Conservation (phyloP, 2,329 filamentous ascomycete species). For the Colletotrichum coccodes region DNA sequence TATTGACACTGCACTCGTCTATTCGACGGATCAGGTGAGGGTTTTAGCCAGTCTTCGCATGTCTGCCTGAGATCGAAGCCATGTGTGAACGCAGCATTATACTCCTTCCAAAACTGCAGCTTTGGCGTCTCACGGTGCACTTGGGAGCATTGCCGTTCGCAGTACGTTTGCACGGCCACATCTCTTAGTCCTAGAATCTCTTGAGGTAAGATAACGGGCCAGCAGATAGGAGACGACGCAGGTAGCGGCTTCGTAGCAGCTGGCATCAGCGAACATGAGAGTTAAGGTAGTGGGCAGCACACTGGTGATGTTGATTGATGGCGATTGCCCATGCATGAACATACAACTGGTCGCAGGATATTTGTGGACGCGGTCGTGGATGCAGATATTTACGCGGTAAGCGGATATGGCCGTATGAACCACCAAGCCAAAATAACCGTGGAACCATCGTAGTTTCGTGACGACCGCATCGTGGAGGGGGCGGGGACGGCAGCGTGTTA, state of each 20-base stretch:
- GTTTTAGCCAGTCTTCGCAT: neutral
- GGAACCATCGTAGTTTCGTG: too few relatives aligned
- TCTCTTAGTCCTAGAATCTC: neutral
- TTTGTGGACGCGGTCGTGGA: too few relatives aligned
- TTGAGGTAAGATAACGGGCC: too few relatives aligned
- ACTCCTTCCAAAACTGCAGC: neutral
- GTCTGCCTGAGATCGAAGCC: neutral
- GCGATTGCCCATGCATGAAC: too few relatives aligned
- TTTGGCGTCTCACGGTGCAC: neutral
- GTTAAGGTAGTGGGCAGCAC: neutral
- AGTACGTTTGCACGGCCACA: neutral
- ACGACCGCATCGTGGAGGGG: too few relatives aligned
- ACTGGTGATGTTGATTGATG: neutral
- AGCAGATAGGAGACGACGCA: neutral
- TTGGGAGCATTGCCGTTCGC: neutral
- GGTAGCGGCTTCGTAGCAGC: neutral
- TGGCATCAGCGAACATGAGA: neutral
- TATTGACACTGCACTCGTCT: too few relatives aligned
- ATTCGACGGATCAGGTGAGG: too few relatives aligned
- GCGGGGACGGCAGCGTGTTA: too few relatives aligned
- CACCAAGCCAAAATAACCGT: too few relatives aligned
- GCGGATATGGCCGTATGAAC: too few relatives aligned
- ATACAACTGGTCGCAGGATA: too few relatives aligned
- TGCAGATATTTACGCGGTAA: neutral
- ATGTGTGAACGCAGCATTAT: neutral